Percentiles rank a stretch among this genome's conserved stretches.
Conservation (phyloP, 2,329 filamentous ascomycete genomes). For the Teratosphaeriaceae sp. region DNA sequence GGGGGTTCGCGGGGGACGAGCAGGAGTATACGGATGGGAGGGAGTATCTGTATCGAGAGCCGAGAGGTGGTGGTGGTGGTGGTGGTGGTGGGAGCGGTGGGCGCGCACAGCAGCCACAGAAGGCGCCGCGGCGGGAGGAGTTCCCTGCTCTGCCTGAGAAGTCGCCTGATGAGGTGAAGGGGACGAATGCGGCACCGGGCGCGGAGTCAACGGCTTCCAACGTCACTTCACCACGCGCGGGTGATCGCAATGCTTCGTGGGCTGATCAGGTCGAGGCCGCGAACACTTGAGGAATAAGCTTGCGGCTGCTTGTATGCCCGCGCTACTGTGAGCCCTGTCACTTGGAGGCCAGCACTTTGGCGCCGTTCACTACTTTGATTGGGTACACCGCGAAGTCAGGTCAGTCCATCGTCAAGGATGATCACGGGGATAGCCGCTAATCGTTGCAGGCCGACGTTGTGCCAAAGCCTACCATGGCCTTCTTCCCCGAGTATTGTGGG, state of each 20-base stretch:
- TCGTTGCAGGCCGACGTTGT: no score
- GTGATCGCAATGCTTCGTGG: constrained; percentile 31
- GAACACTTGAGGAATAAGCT: no score
- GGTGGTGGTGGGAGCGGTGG: constrained; percentile 20
- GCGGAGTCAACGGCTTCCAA: constrained; percentile 4
- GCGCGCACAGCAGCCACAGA: constrained; percentile 6
- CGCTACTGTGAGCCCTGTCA: no score
- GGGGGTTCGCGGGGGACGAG: constrained; percentile 23
- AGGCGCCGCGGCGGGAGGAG: constrained; percentile 35
- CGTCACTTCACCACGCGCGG: constrained; percentile 1
- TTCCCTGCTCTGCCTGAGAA: constrained; percentile 39
- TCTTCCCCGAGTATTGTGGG: no score
- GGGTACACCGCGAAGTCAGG: no score
- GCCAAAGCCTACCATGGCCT: no score
- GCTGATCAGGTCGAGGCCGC: constrained; percentile 39
- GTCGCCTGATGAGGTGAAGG: background rate
- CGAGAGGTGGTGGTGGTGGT: constrained; percentile 21
- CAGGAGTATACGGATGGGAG: constrained; percentile 27
- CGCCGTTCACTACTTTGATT: no score
- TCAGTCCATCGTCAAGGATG: no score
- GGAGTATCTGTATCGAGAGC: constrained; percentile 29
- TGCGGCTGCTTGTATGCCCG: no score
- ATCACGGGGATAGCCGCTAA: no score
- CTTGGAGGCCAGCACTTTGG: no score
- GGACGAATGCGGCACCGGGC: background rate